These are phyloP conservation scores for Neonectria magnoliae DNA, from an alignment of 2,329 filamentous ascomycete genomes.

Conservation along the genomic window DNA sequence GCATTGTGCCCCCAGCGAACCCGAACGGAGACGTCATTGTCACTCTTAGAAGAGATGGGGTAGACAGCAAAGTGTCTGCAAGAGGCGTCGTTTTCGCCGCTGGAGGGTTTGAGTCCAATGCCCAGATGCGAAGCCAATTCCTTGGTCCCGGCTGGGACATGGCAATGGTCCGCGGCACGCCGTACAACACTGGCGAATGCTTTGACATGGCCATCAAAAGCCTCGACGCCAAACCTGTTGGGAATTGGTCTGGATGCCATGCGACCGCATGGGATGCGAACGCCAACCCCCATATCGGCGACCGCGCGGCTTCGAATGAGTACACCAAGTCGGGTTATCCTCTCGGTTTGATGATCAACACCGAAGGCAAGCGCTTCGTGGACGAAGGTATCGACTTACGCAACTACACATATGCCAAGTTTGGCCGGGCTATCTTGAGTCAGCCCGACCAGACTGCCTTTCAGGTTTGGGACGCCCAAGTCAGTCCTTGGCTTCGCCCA, in stretches of 20 bases:
- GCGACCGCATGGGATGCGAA: slow-evolving; percentile 73
- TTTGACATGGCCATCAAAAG: slow-evolving; percentile 63
- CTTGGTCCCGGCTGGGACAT: slow-evolving; percentile 52
- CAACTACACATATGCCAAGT: slow-evolving; percentile 75
- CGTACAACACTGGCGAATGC: slow-evolving; percentile 70
- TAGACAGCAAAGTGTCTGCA: slow-evolving; percentile 44
- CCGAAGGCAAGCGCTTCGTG: slow-evolving; percentile 67
- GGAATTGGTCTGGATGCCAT: slow-evolving; percentile 73
- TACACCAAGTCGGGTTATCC: slow-evolving; percentile 77
- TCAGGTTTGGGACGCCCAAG: slow-evolving; percentile 70
- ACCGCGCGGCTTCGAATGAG: slow-evolving; percentile 70
- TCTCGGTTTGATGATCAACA: slow-evolving; percentile 72
- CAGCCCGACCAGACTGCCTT: slow-evolving; percentile 69
- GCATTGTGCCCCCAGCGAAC: slow-evolving; percentile 47
- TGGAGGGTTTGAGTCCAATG: slow-evolving; percentile 71
- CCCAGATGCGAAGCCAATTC: slow-evolving; percentile 63
- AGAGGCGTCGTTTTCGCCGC: slow-evolving; percentile 63
- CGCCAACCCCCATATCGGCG: slow-evolving; percentile 62
- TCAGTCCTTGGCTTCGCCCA: slow-evolving; percentile 61
- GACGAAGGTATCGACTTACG: slow-evolving; percentile 73
- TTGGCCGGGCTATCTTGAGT: slow-evolving; percentile 68
- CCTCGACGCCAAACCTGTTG: slow-evolving; percentile 60
- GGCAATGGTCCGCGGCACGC: slow-evolving; percentile 54
- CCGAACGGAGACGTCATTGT: slow-evolving; percentile 37
- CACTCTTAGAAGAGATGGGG: slow-evolving; percentile 39